phyloP scores from a whole-genome alignment of 2,329 filamentous ascomycete genomes.

The Aspergillus quadrilineatus region DNA sequence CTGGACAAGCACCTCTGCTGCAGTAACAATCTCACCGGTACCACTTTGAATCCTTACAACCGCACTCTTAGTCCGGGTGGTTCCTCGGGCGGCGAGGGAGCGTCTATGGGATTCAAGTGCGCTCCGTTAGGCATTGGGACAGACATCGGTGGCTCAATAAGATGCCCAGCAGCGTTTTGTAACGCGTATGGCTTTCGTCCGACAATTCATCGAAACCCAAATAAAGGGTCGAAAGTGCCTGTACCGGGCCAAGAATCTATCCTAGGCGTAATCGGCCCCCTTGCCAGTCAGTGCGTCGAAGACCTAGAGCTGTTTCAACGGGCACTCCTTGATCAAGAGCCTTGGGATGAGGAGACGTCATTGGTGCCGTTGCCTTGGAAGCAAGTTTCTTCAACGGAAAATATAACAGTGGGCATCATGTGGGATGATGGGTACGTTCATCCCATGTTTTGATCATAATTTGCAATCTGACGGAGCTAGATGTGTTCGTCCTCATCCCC shows the following conservation, averaged over 20 bases:
- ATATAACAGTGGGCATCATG: slow-evolving; percentile 56
- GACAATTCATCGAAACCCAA: slow-evolving; percentile 37
- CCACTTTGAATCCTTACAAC: slow-evolving; percentile 44
- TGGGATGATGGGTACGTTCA: slow-evolving; percentile 57
- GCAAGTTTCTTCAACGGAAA: slow-evolving; percentile 20
- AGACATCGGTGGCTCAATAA: slow-evolving; percentile 50
- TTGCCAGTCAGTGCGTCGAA: slow-evolving; percentile 28
- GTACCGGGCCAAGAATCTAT: slow-evolving; percentile 39
- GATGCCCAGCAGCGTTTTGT: slow-evolving; percentile 46
- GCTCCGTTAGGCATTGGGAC: slow-evolving; percentile 47
- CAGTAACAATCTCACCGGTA: slow-evolving; percentile 44
- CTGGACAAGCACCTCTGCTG: slow-evolving; percentile 33
- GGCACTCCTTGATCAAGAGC: slow-evolving; percentile 39
- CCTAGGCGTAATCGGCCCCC: slow-evolving; percentile 33
- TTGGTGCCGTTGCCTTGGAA: slow-evolving; percentile 45
- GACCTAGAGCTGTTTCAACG: slow-evolving; percentile 42
- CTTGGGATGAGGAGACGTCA: slow-evolving; percentile 45
- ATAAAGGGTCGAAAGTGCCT: slow-evolving; percentile 28
- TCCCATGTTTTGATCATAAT: background rate
- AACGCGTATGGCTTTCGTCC: slow-evolving; percentile 47
- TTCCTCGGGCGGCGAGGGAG: slow-evolving; percentile 48
- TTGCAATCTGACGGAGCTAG: slow-evolving; percentile 14
- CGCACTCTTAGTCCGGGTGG: slow-evolving; percentile 42
- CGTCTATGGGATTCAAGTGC: slow-evolving; percentile 43
- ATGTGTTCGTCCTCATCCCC: slow-evolving; percentile 65